Percentiles rank a stretch among this genome's conserved stretches.
These are phyloP conservation scores for Geranomyces michiganensis DNA, from an alignment of 192 early-diverging fungal species.

Conservation along the genomic window DNA sequence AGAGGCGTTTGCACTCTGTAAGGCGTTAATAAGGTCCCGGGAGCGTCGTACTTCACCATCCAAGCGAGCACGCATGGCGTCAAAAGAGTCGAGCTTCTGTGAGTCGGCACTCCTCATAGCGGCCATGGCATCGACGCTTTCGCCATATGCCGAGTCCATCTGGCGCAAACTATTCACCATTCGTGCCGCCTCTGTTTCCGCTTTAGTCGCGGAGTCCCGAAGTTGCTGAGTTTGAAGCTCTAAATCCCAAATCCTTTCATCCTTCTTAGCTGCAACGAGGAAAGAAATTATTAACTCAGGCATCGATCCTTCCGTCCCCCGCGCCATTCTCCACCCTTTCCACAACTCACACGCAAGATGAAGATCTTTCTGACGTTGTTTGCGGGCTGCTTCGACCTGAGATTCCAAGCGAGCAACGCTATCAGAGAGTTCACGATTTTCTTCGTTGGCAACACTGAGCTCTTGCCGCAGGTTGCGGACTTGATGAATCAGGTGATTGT, in stretches of 20 bases:
- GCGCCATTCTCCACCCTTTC: neutral
- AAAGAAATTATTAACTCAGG: neutral
- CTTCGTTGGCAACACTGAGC: slow-evolving; percentile 23
- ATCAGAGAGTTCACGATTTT: slow-evolving; percentile 29
- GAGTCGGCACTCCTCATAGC: slow-evolving; percentile 13
- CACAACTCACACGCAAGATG: slow-evolving; percentile 16
- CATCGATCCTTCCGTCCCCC: neutral
- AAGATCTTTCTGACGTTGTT: slow-evolving; percentile 29
- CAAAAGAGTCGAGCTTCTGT: slow-evolving; percentile 10
- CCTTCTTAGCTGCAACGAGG: slow-evolving; percentile 32
- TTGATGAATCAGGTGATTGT: slow-evolving; percentile 33
- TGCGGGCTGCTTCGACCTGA: slow-evolving; percentile 20
- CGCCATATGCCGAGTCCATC: slow-evolving; percentile 23
- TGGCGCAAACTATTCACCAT: slow-evolving; percentile 10
- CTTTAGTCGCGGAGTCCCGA: slow-evolving; percentile 19
- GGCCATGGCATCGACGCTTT: slow-evolving; percentile 31
- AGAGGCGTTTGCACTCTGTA: slow-evolving; percentile 36
- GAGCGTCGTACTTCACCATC: slow-evolving; percentile 32
- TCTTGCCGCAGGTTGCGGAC: slow-evolving; percentile 31
- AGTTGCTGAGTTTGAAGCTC: slow-evolving; percentile 40
- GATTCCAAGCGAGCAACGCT: slow-evolving; percentile 27
- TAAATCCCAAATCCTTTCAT: slow-evolving; percentile 46
- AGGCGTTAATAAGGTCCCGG: slow-evolving; percentile 22
- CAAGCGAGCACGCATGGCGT: neutral
- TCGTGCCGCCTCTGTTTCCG: slow-evolving; percentile 29